Conservation (phyloP, 2,329 filamentous ascomycete genomes). For the Penicillium sp. region DNA sequence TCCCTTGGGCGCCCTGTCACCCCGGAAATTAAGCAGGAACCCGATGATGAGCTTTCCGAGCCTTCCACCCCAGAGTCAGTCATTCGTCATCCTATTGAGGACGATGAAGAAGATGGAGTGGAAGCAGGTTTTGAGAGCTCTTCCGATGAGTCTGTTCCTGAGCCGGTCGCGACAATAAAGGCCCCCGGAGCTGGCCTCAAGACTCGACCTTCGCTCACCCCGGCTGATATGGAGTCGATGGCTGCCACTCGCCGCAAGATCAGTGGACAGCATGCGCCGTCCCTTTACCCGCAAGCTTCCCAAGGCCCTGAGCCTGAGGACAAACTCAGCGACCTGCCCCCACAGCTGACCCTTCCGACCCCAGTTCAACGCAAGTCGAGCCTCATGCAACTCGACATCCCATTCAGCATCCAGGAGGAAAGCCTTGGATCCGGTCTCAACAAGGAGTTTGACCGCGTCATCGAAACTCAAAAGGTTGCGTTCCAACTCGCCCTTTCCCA, state of each 20-base stretch:
- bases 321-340: constrained; percentile 12
- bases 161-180: constrained; percentile 81
- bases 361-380: constrained; percentile 58
- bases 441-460: constrained; percentile 88
- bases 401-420: constrained; percentile 63
- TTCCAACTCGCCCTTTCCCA: constrained; percentile 46
- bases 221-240: constrained; percentile 78
- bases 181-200: constrained; percentile 81
- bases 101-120: constrained; percentile 32
- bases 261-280: constrained; percentile 61
- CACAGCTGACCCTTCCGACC: constrained; percentile 25
- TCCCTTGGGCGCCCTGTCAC: constrained; percentile 40
- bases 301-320: constrained; percentile 17
- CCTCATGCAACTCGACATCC: constrained; percentile 76
- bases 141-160: constrained; percentile 62
- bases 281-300: constrained; percentile 21
- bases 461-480: constrained; percentile 93
- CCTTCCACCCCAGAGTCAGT: constrained; percentile 82
- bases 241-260: constrained; percentile 78
- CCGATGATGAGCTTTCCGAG: constrained; percentile 45
- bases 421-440: constrained; percentile 76
- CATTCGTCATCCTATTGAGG: constrained; percentile 66
- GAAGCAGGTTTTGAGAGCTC: constrained; percentile 17
- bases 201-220: constrained; percentile 80
- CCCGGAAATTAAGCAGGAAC: constrained; percentile 55